A percentile compares a stretch with the other conserved stretches of the same genome.
Conservation (phyloP, 2,329 filamentous ascomycete species). For the Clathrospora elynae region DNA sequence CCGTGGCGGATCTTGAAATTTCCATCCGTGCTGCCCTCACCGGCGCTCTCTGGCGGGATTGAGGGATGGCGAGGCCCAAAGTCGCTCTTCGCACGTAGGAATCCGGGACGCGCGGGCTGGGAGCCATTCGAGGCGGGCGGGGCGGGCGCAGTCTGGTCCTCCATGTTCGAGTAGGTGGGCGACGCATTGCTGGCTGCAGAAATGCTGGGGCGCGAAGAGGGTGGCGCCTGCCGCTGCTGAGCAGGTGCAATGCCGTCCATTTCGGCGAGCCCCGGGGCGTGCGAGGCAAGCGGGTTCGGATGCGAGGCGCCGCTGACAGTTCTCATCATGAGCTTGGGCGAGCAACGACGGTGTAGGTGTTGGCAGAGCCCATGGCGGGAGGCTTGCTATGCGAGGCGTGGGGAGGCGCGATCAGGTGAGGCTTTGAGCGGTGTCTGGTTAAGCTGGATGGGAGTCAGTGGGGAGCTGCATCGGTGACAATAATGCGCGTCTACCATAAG, state of each 20-base stretch:
- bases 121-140: slow-evolving; percentile 59
- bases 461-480: slow-evolving; percentile 5
- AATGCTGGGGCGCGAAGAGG: slow-evolving; percentile 35
- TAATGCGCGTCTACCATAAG: background rate
- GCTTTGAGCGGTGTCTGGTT: background rate
- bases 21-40: slow-evolving; percentile 56
- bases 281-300: slow-evolving; percentile 37
- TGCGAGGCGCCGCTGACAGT: slow-evolving; percentile 29
- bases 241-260: slow-evolving; percentile 25
- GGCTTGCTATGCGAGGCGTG: slow-evolving; percentile 17
- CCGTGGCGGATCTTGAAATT: slow-evolving; percentile 74
- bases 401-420: background rate
- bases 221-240: slow-evolving; percentile 19
- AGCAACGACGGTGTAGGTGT: slow-evolving; percentile 28
- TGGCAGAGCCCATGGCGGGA: slow-evolving; percentile 42
- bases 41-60: slow-evolving; percentile 36
- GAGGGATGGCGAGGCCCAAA: slow-evolving; percentile 56
- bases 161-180: slow-evolving; percentile 25
- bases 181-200: slow-evolving; percentile 27
- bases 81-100: slow-evolving; percentile 64
- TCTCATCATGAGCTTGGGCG: slow-evolving; percentile 39
- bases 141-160: slow-evolving; percentile 45
- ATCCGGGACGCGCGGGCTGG: slow-evolving; percentile 46
- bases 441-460: background rate
- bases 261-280: slow-evolving; percentile 25